Evolutionary conservation across 2,329 filamentous ascomycete genomes (phyloP).

Genomic region (Colletotrichum brevisporum): DNA sequence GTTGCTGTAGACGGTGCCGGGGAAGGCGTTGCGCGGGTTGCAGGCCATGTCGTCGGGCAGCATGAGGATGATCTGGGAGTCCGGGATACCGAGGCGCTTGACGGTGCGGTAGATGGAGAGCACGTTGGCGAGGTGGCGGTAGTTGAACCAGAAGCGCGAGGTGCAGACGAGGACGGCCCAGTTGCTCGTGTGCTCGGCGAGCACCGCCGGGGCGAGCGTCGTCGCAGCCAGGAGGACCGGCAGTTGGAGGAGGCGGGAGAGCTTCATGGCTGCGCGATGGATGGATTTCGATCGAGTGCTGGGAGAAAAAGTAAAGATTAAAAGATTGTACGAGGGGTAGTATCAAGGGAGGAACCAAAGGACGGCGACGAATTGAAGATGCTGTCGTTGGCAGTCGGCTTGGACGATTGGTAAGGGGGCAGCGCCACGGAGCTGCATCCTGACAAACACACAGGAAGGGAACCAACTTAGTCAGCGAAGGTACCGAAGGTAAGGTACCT

Average conservation of each 20-base stretch:
- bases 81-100: slow-evolving; percentile 96
- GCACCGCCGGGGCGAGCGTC: slow-evolving; percentile 60
- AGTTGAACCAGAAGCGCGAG: slow-evolving; percentile 99
- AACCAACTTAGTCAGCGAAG: slow-evolving; percentile 29
- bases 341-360: slow-evolving; percentile 21
- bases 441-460: slow-evolving; percentile 16
- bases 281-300: neutral
- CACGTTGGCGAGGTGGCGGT: slow-evolving; percentile 97
- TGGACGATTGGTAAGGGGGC: slow-evolving; percentile 34
- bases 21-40: slow-evolving; percentile 98
- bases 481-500: no score
- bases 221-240: slow-evolving; percentile 63
- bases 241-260: slow-evolving; percentile 59
- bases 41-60: slow-evolving; percentile 99
- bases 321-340: neutral
- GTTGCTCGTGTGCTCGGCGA: slow-evolving; percentile 92
- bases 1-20: slow-evolving; percentile 98
- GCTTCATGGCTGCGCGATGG: slow-evolving; percentile 62
- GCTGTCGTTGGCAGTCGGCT: neutral
- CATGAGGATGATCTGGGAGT: slow-evolving; percentile 99
- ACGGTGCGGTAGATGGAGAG: slow-evolving; percentile 98
- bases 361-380: slow-evolving; percentile 6
- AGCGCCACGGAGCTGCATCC: slow-evolving; percentile 33
- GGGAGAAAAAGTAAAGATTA: neutral
- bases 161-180: slow-evolving; percentile 99